Evolutionary conservation across 257 asterid genomes (phyloP), one percentile per base, ranked within the genome.

Genomic region (Rehmannia glutinosa): DNA sequence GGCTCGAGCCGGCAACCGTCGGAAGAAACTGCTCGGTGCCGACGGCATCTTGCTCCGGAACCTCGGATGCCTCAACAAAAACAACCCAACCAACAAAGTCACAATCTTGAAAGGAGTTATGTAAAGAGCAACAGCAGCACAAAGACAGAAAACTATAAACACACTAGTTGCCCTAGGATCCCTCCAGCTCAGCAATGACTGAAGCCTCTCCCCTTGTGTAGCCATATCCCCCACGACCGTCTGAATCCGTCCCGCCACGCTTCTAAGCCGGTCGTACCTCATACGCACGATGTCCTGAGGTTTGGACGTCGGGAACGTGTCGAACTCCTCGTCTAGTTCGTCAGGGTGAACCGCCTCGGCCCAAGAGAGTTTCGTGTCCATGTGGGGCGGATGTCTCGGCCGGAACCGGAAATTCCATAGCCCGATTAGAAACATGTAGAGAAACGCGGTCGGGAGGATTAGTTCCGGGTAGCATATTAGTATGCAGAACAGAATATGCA

Each of bases 241-340:
- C 58, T 82, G 87, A 58, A 82, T 79, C 64, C 87, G 63, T 25
- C 87, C 87, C 1, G 84, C 84, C 1, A 82, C 80, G 17, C 84
- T 82, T 20, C 87, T 68, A 0, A 82, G 73, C 33, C 87, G 46
- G 3, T 79, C 96, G 13, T 88, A 88, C 79, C 96, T 81, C 88
- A 84, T 79, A 0, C 83, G 72, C 0, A 80, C 66, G 1, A 77
- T 53, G 21, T 82, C 87, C 46, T 63, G 73, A 7, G 71, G 56
- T 65, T 74, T 82, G 0, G 91, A 77, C 0, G 94, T 86, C 0
- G 96, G 96, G 75, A 84, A 88, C 0, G 89, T 80, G 77, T 88
- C 96, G 50, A 89, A 89, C 62, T 89, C 96, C 71, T 89, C 96
- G 16, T 89, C 94, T 0, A 89, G 60, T 67, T 88, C 96, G 68